Evolutionary conservation across 768 basidiomycete genomes (phyloP).

Genomic region (Mrakia blollopis): DNA sequence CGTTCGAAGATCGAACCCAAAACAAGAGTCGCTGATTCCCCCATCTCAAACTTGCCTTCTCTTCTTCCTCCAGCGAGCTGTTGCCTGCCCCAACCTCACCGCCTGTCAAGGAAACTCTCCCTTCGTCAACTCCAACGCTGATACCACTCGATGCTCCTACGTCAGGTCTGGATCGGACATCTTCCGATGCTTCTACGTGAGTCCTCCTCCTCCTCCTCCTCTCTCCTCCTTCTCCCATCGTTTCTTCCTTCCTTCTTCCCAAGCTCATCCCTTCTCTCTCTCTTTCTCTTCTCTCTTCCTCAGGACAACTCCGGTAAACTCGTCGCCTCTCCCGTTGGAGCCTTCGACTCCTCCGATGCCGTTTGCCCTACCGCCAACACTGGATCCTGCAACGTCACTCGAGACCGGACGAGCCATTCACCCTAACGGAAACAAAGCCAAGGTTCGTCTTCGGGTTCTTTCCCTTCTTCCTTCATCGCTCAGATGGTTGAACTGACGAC

Average conservation of each 20-base stretch:
- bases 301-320: not conserved
- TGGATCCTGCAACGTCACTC: not conserved
- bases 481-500: too few relatives aligned
- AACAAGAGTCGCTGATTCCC: not conserved
- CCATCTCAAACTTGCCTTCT: not conserved
- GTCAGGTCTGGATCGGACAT: not conserved
- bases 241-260: not conserved
- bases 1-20: not conserved
- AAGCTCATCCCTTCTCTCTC: not conserved
- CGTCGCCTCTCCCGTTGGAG: not conserved
- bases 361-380: not conserved
- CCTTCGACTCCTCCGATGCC: slow-evolving; percentile 6
- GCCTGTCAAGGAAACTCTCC: not conserved
- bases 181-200: slow-evolving; percentile 18
- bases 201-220: not conserved
- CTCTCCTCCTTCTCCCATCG: not conserved
- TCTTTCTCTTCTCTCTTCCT: not conserved
- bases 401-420: not conserved
- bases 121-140: not conserved
- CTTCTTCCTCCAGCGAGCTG: not conserved
- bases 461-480: too few relatives aligned
- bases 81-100: not conserved
- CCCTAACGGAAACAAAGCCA: not conserved
- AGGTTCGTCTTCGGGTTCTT: too few relatives aligned
- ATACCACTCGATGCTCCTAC: not conserved